Base-by-base conservation (phyloP, 2,329 filamentous ascomycete species). In the Ophiostoma angusticollis region DNA sequence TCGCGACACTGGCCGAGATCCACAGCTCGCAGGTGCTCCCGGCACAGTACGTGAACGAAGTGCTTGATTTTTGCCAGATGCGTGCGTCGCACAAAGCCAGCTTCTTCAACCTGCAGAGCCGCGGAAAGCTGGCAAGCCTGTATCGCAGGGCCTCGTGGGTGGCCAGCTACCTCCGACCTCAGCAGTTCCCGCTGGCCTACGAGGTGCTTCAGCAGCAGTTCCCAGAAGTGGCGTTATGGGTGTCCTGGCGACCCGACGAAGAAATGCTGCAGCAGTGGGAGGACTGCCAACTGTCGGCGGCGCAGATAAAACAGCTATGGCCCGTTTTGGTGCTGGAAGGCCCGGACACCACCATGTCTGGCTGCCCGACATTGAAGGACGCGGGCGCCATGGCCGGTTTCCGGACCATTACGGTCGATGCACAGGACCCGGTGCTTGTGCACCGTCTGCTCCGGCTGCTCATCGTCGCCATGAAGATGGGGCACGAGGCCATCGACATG, bases 141-240 rank as follows among this genome's bases (percentile, higher is more conserved):
- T 36, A 47, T 39, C 27, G 31, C 2, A 25, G 28, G 17, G 19
- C 43, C 3, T 37, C 35, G 4, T 47, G 45, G 45, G 16, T 45
- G 14, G 13, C 17, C 13, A n/a, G 31, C 7, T 39, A 30, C 11
- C 14, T 35, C 9, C 12, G 11, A 3, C 35, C 35, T 8, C 25
- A 74, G 72, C 62, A 68, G 12, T 31, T 32, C 22, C 19, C 73
- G 43, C 37, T 45, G 4, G 47, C 44, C 5, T 34, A 39, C 18
- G 37, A 40, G 16, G 43, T 51, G 9, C 31, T 49, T 4, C 29
- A 31, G 6, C 37, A 9, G 3, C 41, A 46, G 18, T n/a, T 52
- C 1, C 47, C 48, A 2, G 17, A 45, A 5, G 39, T 44, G 21
- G 13, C 16, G 5, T 6, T 41, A 6, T 51, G 46, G 47, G 33